Evolutionary conservation across 2,329 filamentous ascomycete genomes (phyloP), one percentile per base, ranked within the genome.

Genomic region (Teratosphaeria gauchensis): DNA sequence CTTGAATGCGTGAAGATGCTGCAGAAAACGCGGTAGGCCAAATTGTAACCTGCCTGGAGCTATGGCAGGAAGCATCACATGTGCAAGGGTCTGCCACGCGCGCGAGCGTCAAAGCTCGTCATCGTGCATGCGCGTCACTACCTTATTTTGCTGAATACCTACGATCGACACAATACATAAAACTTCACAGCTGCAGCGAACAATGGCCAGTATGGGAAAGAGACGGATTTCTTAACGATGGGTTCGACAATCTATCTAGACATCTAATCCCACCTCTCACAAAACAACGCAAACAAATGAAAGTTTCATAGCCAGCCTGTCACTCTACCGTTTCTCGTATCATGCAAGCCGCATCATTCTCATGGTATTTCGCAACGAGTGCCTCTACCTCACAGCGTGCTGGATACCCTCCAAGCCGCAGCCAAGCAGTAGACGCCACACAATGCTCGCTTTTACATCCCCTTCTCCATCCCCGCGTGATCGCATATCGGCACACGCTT

Each of bases 401-500:
- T 35, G 31, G 12, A 53, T n/a, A 6, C 51, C 7, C 31, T 16
- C 42, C 42, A 48, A 48, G 42, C 28, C 31, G 21, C 31, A 33
- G 28, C 51, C 51, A 33, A 32, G 52, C 33, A 58, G n/a, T 30
- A 46, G 52, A 42, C 56, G 46, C 56, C 55, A 32, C 54, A 57
- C 42, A 28, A 54, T 59, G 57, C 56, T 61, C 57, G 57, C 57
- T 59, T 57, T 56, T 51, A 8, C 55, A 30, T 21, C 35, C 19
- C 6, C 6, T 11, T 33, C 48, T 35, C 51, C 30, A 24, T 30
- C 56, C 19, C 48, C 48, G 48, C 55, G 46, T 31, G 51, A 53
- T 53, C 28, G 31, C 16, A 48, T 38, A 33, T 31, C 38, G 24
- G 51, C 48, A 59, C 24, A 51, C 57, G 53, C 59, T 65, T 72